phyloP scores from a whole-genome alignment of 768 basidiomycete genomes.

The Tricholoma hemisulphureum region DNA sequence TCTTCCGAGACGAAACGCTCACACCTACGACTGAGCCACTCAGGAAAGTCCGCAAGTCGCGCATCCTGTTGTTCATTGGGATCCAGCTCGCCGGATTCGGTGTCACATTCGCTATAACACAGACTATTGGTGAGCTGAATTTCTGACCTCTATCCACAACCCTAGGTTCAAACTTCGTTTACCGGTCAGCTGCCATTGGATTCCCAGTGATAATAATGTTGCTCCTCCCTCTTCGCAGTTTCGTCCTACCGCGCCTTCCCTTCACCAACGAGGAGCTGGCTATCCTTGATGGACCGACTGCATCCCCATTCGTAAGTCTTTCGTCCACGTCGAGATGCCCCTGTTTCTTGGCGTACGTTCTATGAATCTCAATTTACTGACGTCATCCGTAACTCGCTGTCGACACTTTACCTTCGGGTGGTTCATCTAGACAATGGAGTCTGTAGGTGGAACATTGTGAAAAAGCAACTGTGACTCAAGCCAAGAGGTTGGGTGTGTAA shows the following conservation, averaged over 20 bases:
- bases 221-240: constrained; percentile 72
- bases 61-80: constrained; percentile 67
- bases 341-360: not conserved
- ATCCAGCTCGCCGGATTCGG: constrained; percentile 85
- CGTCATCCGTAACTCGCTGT: too few species aligned
- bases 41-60: constrained; percentile 66
- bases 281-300: constrained; percentile 87
- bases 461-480: not conserved
- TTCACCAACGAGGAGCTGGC: constrained; percentile 77
- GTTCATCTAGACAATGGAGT: constrained; percentile 32
- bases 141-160: not conserved
- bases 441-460: constrained; percentile 31
- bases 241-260: constrained; percentile 68
- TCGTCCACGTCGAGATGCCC: constrained; percentile 29
- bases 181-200: constrained; percentile 70
- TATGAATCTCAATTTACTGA: too few species aligned
- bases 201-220: constrained; percentile 88
- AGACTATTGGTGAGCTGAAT: constrained; percentile 71
- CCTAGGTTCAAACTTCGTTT: constrained; percentile 1
- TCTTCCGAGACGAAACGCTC: constrained; percentile 68
- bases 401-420: not conserved
- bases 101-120: constrained; percentile 85
- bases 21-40: constrained; percentile 71
- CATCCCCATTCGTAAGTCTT: constrained; percentile 76
- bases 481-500: not conserved